Percentiles rank a stretch among this genome's conserved stretches.
phyloP scores from a whole-genome alignment of 805 yeast species.

The Tetrapisispora pingtungensis region DNA sequence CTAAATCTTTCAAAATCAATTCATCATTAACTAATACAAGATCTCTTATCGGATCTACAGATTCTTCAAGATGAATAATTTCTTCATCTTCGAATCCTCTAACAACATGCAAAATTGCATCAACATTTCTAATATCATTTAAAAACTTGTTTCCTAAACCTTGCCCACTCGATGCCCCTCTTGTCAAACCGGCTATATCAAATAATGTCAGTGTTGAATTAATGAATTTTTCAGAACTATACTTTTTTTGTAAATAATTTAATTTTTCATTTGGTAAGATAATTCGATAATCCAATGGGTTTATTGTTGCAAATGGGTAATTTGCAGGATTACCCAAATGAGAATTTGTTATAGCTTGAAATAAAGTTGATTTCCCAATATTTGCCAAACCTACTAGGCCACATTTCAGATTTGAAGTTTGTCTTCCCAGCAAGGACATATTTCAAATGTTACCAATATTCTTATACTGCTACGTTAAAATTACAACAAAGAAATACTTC shows the following conservation, averaged over 20 bases:
- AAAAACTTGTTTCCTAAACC: constrained; percentile 77
- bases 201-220: constrained; percentile 62
- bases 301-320: constrained; percentile 92
- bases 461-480: too few species aligned
- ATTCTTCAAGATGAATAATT: constrained; percentile 63
- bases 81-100: constrained; percentile 69
- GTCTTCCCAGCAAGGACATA: constrained; percentile 59
- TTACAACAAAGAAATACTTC: too few species aligned
- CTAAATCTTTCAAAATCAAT: constrained; percentile 67
- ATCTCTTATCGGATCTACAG: constrained; percentile 67
- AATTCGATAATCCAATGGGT: constrained; percentile 65
- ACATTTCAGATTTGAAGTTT: constrained; percentile 58
- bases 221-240: constrained; percentile 50
- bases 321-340: constrained; percentile 95
- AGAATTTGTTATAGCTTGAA: constrained; percentile 91
- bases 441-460: neutral
- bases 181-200: constrained; percentile 76
- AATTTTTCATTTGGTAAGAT: constrained; percentile 59
- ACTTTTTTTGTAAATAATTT: constrained; percentile 43
- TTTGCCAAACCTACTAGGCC: constrained; percentile 95
- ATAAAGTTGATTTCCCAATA: constrained; percentile 94
- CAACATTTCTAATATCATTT: constrained; percentile 69
- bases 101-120: constrained; percentile 72
- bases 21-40: constrained; percentile 68
- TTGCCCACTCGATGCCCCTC: constrained; percentile 76